Evolutionary conservation across 1,139 yeast species (phyloP).

Genomic region (Williopsis jadinii): DNA sequence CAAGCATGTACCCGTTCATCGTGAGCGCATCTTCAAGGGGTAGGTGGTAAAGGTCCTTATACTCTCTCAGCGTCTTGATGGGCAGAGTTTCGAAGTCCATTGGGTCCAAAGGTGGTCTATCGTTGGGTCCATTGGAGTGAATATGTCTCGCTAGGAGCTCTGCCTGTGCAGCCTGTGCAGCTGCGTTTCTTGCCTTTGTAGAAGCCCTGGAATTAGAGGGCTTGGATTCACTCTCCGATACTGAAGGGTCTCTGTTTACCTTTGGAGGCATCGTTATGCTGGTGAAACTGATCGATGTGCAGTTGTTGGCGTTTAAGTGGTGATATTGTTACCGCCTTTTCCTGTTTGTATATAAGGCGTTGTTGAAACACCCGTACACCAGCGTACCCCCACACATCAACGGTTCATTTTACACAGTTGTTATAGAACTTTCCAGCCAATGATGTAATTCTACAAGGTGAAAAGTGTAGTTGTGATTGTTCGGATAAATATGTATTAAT

Average conservation of each 20-base stretch:
- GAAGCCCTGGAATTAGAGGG: constrained; percentile 30
- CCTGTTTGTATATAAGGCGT: neutral
- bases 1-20: constrained; percentile 52
- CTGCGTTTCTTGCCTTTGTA: constrained; percentile 47
- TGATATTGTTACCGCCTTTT: neutral
- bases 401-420: neutral
- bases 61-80: constrained; percentile 47
- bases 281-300: too few relatives aligned
- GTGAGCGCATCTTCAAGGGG: constrained; percentile 46
- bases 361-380: neutral
- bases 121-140: constrained; percentile 58
- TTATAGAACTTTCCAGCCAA: too few relatives aligned
- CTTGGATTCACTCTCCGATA: constrained; percentile 21
- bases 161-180: constrained; percentile 54
- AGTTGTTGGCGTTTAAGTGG: neutral
- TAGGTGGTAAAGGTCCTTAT: constrained; percentile 42
- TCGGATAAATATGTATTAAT: too few relatives aligned
- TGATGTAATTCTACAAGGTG: too few relatives aligned
- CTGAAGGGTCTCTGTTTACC: constrained; percentile 20
- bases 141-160: constrained; percentile 52
- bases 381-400: neutral
- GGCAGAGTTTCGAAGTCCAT: constrained; percentile 57
- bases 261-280: constrained; percentile 20
- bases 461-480: too few relatives aligned
- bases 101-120: constrained; percentile 40